Evolutionary conservation across 257 asterid species (phyloP), one percentile per base, ranked within the genome.

Genomic region (Nyctanthes arbortristis): DNA sequence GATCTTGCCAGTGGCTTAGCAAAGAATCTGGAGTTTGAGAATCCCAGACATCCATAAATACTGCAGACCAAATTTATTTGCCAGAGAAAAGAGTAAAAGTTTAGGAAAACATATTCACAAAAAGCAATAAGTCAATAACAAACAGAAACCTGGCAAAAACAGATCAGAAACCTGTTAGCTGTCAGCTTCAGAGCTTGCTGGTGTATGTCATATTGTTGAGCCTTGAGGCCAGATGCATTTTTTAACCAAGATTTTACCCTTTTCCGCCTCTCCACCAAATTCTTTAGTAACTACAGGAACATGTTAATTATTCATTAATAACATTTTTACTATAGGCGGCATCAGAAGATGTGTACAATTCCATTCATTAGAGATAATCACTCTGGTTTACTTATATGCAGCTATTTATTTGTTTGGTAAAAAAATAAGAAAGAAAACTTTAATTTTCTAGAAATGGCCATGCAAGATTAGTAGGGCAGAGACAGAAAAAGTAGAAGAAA

Each of bases 41-140:
- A 94, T 62, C 99, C 99, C 75, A 94, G 84, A 82, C 99, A 94
- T 56, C 99, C 99, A 68, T 94, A 94, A 92, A 94, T 91, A 78
- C 99, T 91, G 87, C 81, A 63, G 59, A 54, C 63, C 34, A 69
- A 61, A 60, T 43, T 68, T 61, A 32, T 72, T 68, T 73, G 68
- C 67, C 16, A 24, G 57, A 52, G 70, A 77, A 71, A 77, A 64
- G 28, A 71, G 54, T 67, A 33, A 75, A 8, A 66, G 67, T 52
- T 20, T 20, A 66, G 32, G 54, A 55, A 58, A 56, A 58, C 34
- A 6, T 4, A 14, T 9, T 24, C 45, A 47, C 74, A 55, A 25
- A 8, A 28, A 33, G 12, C 27, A 61, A 67, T 71, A 68, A n/a
- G 16, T 65, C 54, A 72, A 72, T 69, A 63, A 36, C 52, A 56